phyloP scores from a whole-genome alignment of 2,329 filamentous ascomycete species.

The Mycosphaerella sp. region DNA sequence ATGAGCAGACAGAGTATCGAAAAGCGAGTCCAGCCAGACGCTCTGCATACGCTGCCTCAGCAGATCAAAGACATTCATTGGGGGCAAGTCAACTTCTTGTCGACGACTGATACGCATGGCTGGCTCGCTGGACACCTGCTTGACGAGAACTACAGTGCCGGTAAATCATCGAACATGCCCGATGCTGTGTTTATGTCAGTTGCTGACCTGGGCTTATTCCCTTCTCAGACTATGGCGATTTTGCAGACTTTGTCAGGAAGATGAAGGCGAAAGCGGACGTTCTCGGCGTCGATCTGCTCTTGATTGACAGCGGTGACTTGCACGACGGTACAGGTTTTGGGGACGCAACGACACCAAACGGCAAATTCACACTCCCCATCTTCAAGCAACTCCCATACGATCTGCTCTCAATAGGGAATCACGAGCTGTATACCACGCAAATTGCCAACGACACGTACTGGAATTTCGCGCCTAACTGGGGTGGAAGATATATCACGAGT shows the following conservation, averaged over 20 bases:
- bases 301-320: conserved; percentile 60
- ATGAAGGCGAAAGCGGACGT: conserved; percentile 55
- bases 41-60: conserved; percentile 19
- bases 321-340: conserved; percentile 59
- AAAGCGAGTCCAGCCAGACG: conserved; percentile 19
- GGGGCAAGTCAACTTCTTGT: conserved; percentile 22
- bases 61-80: conserved; percentile 23
- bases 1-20: conserved; percentile 15
- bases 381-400: conserved; percentile 46
- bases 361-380: conserved; percentile 48
- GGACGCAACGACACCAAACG: conserved; percentile 48
- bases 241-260: conserved; percentile 53
- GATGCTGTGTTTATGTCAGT: too few relatives aligned
- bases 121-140: conserved; percentile 50
- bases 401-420: conserved; percentile 54
- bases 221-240: conserved; percentile 56
- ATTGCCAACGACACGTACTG: conserved; percentile 57
- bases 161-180: too few relatives aligned
- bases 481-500: conserved; percentile 49
- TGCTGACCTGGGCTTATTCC: too few relatives aligned
- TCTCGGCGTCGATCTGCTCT: conserved; percentile 54
- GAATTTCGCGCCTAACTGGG: conserved; percentile 54
- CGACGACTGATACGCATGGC: conserved; percentile 56
- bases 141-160: conserved; percentile 56
- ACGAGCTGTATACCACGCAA: conserved; percentile 59